Base-by-base conservation (phyloP, 495 filamentous ascomycete species). In the Aspergillus funiculosus region DNA sequence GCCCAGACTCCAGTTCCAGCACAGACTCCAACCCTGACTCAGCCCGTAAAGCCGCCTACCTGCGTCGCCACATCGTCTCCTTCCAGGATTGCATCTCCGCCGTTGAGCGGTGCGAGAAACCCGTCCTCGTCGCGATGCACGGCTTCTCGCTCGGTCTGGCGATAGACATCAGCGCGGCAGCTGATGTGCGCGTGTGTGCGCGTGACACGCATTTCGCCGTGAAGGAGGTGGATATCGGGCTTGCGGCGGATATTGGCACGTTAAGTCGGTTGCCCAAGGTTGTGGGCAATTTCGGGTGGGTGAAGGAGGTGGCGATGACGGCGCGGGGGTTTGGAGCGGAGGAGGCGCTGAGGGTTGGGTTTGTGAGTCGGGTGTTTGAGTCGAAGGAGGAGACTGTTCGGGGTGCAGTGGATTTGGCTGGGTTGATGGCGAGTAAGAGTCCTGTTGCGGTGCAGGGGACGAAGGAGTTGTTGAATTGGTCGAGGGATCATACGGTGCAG, bases 201-300 rank as follows among this genome's bases (percentile, higher is more conserved):
- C 56, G 65, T 10, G 74, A 81, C 37, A 73, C 80, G 1, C 71
- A 68, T 18, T 86, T 96, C 53, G 71, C 81, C 0, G 88, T 97
- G 17, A 95, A 95, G 59, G 94, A 97, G 68, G 88, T 95, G 10
- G 92, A 96, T 59, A 94, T 97, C 26, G 92, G 92, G 1, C 63
- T 98, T 20, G 92, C 92, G 9, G 92, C 92, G 11, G 92, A 98
- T 63, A 81, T 97, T 36, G 92, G 92, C 11, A 95, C 89, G 1
- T 67, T 98, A 28, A 80, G 75, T 15, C 83, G 92, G 2, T 68
- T 98, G 30, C 92, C 92, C 22, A 92, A 94, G 66, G 71, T 85
- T 6, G 88, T 95, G 4, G 82, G 83, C 1, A 81, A 70, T 46
- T 67, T 68, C 43, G 83, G 81, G 7, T 98, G 91, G 89, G 87